Conservation (phyloP, 2,329 filamentous ascomycete genomes). For the Aspergillus thermomutatus region DNA sequence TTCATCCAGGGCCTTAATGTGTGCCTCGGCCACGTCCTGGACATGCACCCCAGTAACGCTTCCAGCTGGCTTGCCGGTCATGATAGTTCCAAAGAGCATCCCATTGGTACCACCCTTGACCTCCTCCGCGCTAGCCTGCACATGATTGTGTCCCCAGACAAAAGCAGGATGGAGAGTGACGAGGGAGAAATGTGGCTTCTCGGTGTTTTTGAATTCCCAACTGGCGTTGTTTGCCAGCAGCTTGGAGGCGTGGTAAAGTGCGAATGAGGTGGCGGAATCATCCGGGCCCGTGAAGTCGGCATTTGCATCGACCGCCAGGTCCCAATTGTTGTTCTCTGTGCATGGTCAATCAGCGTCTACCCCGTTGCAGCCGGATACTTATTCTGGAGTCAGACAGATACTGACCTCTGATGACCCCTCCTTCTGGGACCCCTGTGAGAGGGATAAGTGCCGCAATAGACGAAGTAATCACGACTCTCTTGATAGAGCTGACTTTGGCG, state of each 20-base stretch:
- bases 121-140: constrained; percentile 6
- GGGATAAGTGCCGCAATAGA: background rate
- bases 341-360: background rate
- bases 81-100: constrained; percentile 4
- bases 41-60: constrained; percentile 16
- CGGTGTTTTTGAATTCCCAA: constrained; percentile 10
- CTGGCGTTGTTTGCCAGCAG: constrained; percentile 14
- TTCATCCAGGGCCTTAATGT: constrained; percentile 12
- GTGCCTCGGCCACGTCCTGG: constrained; percentile 19
- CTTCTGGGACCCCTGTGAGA: background rate
- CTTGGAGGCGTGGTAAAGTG: constrained; percentile 13
- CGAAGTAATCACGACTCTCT: background rate
- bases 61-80: constrained; percentile 3
- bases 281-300: background rate
- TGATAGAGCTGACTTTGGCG: background rate
- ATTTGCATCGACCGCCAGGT: background rate
- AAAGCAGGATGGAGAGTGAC: constrained; percentile 19
- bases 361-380: background rate
- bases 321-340: background rate
- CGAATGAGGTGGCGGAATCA: background rate
- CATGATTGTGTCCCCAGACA: constrained; percentile 14
- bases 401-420: background rate
- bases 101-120: constrained; percentile 7
- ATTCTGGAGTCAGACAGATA: background rate
- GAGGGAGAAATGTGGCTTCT: constrained; percentile 7